These are phyloP conservation scores for Kodamaea plutei DNA, from an alignment of 1,139 yeast genomes.

Conservation along the genomic window DNA sequence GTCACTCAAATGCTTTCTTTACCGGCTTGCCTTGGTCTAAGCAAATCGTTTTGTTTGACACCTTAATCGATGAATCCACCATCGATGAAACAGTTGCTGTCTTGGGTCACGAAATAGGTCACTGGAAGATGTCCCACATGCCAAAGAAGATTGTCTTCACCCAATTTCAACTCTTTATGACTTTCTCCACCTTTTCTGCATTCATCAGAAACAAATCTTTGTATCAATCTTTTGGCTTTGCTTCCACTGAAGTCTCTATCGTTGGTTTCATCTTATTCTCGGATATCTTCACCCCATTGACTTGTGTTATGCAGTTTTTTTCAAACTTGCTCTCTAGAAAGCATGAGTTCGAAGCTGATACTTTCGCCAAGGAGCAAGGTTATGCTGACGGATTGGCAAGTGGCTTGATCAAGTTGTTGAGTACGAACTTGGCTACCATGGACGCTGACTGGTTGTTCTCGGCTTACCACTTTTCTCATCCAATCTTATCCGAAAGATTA, in stretches of 20 bases:
- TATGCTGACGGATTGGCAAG: conserved; percentile 63
- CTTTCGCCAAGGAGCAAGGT: conserved; percentile 72
- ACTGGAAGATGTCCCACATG: conserved; percentile 89
- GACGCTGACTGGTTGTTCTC: conserved; percentile 89
- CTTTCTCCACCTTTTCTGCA: conserved; percentile 70
- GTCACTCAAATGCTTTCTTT: conserved; percentile 95
- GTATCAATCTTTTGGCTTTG: conserved; percentile 76
- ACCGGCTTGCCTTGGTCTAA: conserved; percentile 96
- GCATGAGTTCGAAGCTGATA: conserved; percentile 92
- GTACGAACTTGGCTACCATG: conserved; percentile 76
- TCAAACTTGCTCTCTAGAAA: conserved; percentile 73
- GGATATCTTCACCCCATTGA: conserved; percentile 75
- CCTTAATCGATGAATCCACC: conserved; percentile 76
- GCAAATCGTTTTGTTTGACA: conserved; percentile 89
- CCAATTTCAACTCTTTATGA: conserved; percentile 60
- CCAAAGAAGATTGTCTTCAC: conserved; percentile 61
- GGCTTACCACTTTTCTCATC: conserved; percentile 87
- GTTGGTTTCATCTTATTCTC: conserved; percentile 76
- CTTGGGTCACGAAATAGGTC: conserved; percentile 95
- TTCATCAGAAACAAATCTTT: conserved; percentile 77
- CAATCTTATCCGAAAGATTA: conserved; percentile 84
- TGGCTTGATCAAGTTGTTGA: conserved; percentile 71
- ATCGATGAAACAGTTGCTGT: conserved; percentile 87
- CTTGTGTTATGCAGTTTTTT: conserved; percentile 60
- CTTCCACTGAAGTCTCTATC: conserved; percentile 57